Evolutionary conservation across 768 basidiomycete species (phyloP).

Genomic region (Tremella yokohamensis): DNA sequence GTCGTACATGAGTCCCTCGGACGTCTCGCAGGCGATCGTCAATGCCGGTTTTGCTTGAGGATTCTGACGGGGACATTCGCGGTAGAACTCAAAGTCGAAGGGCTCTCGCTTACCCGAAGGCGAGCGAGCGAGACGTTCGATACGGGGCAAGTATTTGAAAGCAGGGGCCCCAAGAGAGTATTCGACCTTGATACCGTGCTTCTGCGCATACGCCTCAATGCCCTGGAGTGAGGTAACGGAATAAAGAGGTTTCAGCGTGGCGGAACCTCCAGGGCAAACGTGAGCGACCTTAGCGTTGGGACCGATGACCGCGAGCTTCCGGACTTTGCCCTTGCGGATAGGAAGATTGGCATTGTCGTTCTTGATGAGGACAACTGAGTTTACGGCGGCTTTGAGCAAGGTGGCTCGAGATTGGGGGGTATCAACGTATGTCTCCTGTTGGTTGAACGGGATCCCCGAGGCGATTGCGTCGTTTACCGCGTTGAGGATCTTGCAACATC

Average conservation of each 20-base stretch:
- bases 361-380: slow-evolving; percentile 66
- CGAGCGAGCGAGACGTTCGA: slow-evolving; percentile 46
- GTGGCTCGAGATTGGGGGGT: neutral
- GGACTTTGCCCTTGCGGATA: slow-evolving; percentile 52
- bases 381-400: slow-evolving; percentile 56
- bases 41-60: too few species aligned
- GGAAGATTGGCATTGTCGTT: slow-evolving; percentile 63
- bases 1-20: too few species aligned
- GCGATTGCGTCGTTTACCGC: slow-evolving; percentile 2
- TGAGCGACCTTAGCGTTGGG: slow-evolving; percentile 49
- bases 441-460: slow-evolving; percentile 1
- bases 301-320: slow-evolving; percentile 70
- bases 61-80: too few species aligned
- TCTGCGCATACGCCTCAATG: slow-evolving; percentile 56
- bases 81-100: too few species aligned
- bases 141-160: slow-evolving; percentile 66
- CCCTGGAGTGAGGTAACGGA: slow-evolving; percentile 65
- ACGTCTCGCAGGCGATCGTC: too few species aligned
- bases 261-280: slow-evolving; percentile 65
- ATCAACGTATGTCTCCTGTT: slow-evolving; percentile 53
- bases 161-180: slow-evolving; percentile 62
- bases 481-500: slow-evolving; percentile 3
- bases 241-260: slow-evolving; percentile 67
- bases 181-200: slow-evolving; percentile 55
- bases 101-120: too few species aligned